Percentiles rank a stretch among this genome's conserved stretches.
These are phyloP conservation scores for Lathyrus sativus DNA, from an alignment of 306 rosid genomes.

Conservation along the genomic window DNA sequence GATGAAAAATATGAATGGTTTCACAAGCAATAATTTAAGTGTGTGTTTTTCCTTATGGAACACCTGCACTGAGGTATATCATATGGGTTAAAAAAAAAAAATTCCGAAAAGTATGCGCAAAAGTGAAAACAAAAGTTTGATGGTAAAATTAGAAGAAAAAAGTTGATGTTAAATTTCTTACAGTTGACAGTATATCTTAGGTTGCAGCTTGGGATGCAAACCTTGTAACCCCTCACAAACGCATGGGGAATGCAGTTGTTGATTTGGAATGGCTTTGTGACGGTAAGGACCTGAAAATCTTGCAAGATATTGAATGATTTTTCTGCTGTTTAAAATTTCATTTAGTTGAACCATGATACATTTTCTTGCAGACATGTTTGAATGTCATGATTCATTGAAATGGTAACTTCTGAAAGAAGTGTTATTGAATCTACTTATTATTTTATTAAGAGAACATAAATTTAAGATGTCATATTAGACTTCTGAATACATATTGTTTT, in stretches of 20 bases:
- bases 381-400: slow-evolving; percentile 26
- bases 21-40: background rate
- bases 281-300: slow-evolving; percentile 56
- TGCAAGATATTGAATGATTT: slow-evolving; percentile 29
- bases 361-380: slow-evolving; percentile 11
- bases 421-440: slow-evolving; percentile 2
- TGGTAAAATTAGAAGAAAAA: slow-evolving; percentile 13
- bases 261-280: slow-evolving; percentile 78
- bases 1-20: background rate
- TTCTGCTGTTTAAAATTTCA: slow-evolving; percentile 26
- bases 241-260: slow-evolving; percentile 88
- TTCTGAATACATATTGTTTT: slow-evolving; percentile 11
- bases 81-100: no score
- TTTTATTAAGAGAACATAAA: slow-evolving; percentile 22
- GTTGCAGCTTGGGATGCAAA: slow-evolving; percentile 99
- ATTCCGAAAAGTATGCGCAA: background rate
- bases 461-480: slow-evolving; percentile 8
- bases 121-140: background rate
- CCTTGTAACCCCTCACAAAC: slow-evolving; percentile 93
- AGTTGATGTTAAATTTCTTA: slow-evolving; percentile 37
- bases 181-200: slow-evolving; percentile 49
- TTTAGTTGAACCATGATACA: slow-evolving; percentile 29
- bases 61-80: background rate
- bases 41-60: background rate
- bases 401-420: slow-evolving; percentile 6